These are phyloP conservation scores for Aschersonia sp. DNA, from an alignment of 2,329 filamentous ascomycete genomes.

Conservation along the genomic window DNA sequence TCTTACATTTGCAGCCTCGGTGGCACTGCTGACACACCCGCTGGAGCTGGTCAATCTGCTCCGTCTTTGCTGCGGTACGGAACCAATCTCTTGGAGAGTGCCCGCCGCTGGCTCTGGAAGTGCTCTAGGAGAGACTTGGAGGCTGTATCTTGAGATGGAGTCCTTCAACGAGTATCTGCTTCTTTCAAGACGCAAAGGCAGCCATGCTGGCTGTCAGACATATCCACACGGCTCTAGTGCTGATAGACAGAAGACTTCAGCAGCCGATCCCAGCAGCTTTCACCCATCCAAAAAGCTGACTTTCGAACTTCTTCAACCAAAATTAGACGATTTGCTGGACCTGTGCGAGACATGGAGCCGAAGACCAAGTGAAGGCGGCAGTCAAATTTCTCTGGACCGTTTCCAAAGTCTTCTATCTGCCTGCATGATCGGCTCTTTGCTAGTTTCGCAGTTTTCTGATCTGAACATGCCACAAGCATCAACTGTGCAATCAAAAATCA, in stretches of 20 bases:
- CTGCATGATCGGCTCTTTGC: constrained; percentile 27
- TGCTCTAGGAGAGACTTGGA: constrained; percentile 32
- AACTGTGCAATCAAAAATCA: constrained; percentile 29
- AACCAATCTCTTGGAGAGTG: constrained; percentile 14
- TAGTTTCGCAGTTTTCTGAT: constrained; percentile 31
- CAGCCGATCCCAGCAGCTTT: constrained; percentile 15
- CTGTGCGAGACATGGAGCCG: constrained; percentile 33
- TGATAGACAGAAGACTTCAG: constrained; percentile 2
- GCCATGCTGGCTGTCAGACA: not conserved
- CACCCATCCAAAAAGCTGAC: constrained; percentile 33
- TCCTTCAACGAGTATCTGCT: constrained; percentile 39
- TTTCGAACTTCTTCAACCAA: constrained; percentile 38
- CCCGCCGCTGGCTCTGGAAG: constrained; percentile 29
- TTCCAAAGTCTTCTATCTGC: constrained; percentile 37
- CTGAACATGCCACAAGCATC: constrained; percentile 32
- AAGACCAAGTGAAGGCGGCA: constrained; percentile 27
- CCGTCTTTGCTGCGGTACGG: constrained; percentile 49
- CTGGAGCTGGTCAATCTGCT: constrained; percentile 54
- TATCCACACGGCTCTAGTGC: not conserved
- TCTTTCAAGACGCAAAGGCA: constrained; percentile 24
- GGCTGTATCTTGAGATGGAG: constrained; percentile 25
- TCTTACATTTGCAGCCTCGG: constrained; percentile 47
- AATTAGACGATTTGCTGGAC: constrained; percentile 32
- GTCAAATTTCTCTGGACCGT: constrained; percentile 35
- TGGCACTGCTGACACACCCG: constrained; percentile 49